These are phyloP conservation scores for Cenchrus americanus DNA, from an alignment of 176 grass and related monocot species.

Conservation along the genomic window DNA sequence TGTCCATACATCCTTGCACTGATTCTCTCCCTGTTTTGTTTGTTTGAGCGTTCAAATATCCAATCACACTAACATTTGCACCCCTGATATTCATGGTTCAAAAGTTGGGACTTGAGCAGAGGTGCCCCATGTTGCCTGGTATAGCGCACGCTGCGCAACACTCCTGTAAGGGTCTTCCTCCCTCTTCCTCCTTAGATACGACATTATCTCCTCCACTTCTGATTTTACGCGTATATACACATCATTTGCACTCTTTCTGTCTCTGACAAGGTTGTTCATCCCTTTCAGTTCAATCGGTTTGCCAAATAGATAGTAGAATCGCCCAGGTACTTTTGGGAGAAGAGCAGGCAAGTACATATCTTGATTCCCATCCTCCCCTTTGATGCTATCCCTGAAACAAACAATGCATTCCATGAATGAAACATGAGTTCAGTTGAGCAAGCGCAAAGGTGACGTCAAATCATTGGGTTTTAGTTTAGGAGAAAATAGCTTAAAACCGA, in stretches of 20 bases:
- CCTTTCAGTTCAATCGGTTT: slow-evolving; percentile 73
- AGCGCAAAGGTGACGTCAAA: neutral
- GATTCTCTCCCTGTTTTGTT: neutral
- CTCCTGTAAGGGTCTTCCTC: slow-evolving; percentile 92
- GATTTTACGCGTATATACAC: slow-evolving; percentile 74
- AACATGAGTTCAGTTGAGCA: slow-evolving; percentile 14
- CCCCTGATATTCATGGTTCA: slow-evolving; percentile 66
- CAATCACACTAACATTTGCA: slow-evolving; percentile 10
- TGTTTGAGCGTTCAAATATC: slow-evolving; percentile 17
- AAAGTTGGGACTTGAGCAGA: slow-evolving; percentile 78
- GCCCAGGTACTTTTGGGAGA: slow-evolving; percentile 86
- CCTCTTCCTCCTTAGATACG: slow-evolving; percentile 87
- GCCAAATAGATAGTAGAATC: slow-evolving; percentile 88
- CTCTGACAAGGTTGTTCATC: slow-evolving; percentile 63
- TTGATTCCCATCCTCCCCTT: slow-evolving; percentile 74
- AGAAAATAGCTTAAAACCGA: slow-evolving; percentile 36
- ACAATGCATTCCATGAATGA: neutral
- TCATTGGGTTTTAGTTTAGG: neutral
- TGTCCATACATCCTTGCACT: neutral
- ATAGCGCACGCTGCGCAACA: slow-evolving; percentile 56
- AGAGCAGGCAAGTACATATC: slow-evolving; percentile 60
- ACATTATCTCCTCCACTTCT: slow-evolving; percentile 68
- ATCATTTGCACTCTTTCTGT: slow-evolving; percentile 65
- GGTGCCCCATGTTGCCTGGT: slow-evolving; percentile 70
- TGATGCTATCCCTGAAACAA: slow-evolving; percentile 65